Evolutionary conservation across 2,329 filamentous ascomycete genomes (phyloP), one percentile per base, ranked within the genome.

Genomic region (Botrytis elliptica): DNA sequence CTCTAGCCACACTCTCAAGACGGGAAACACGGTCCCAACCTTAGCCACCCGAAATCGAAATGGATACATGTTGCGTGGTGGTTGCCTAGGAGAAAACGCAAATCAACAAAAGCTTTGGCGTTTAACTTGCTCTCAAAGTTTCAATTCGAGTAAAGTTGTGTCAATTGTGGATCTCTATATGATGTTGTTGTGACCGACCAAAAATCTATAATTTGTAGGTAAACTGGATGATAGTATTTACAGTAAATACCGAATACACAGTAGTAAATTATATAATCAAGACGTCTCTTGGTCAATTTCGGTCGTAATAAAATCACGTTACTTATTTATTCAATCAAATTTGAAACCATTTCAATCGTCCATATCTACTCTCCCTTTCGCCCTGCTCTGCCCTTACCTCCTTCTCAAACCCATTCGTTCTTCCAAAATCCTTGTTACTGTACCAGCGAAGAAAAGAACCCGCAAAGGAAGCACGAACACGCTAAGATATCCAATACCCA

Each of bases 391-490:
- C 5, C 52, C 12, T 14, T 55, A 7, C 52, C 52, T 42, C 1
- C 36, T n/a, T 18, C 52, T 55, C 25, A 55, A 55, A 29, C 52
- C n/a, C 25, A 16, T 18, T 40, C 36, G 60, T 36, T 9, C 63
- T 49, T n/a, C 42, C 42, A 33, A 25, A 40, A 63, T n/a, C 25
- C 44, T 36, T 40, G 46, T 67, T 52, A 52, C 65, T 16, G 65
- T 68, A 55, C 65, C 49, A 55, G 65, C 36, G 25, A 4, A 52
- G n/a, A 55, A 55, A 29, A 55, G 36, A 68, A 36, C 20, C 46
- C 65, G 36, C 65, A n/a, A 55, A 68, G 66, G 36, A 69, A 69
- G 66, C 65, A 68, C 65, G 18, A 57, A 69, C 36, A 69, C 49
- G 38, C 49, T 69, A 69, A 62, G 16, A 25, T 68, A 57, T n/a